A percentile compares a stretch with the other conserved stretches of the same genome.
Evolutionary conservation across 306 rosid genomes (phyloP).

Genomic region (Vigna reflexopilosa): DNA sequence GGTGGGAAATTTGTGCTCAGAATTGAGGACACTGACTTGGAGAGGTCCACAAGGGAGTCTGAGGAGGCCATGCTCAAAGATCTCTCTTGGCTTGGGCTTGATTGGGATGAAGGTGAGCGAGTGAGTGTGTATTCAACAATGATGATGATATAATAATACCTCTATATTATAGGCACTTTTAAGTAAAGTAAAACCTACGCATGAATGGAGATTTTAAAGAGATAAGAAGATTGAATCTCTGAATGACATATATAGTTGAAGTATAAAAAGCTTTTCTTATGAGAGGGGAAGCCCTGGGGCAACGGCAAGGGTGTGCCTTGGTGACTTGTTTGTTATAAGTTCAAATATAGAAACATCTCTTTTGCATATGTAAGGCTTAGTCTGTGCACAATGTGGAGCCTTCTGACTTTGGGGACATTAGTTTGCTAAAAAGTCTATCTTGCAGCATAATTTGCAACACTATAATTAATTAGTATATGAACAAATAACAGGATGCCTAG

Average conservation of each 20-base stretch:
- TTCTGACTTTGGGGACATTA: no score
- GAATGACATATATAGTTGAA: neutral
- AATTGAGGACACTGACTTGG: constrained; percentile 98
- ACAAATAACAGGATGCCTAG: neutral
- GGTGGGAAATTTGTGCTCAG: constrained; percentile 92
- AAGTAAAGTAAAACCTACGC: neutral
- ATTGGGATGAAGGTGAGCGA: constrained; percentile 86
- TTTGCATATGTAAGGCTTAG: no score
- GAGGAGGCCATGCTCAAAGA: constrained; percentile 87
- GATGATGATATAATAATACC: neutral
- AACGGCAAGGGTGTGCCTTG: no score
- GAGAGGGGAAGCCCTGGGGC: no score
- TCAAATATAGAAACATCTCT: no score
- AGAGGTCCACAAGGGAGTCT: constrained; percentile 89
- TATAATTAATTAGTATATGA: neutral
- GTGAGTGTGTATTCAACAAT: neutral
- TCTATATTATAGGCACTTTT: neutral
- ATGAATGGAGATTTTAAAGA: neutral
- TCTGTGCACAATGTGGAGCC: no score
- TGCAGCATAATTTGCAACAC: neutral
- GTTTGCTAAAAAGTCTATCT: neutral
- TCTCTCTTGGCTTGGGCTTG: constrained; percentile 96
- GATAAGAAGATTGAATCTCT: neutral
- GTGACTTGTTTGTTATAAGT: no score
- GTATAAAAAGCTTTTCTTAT: neutral